Evolutionary conservation across 257 asterid species (phyloP).

Genomic region (Parsonsia alboflavescens): DNA sequence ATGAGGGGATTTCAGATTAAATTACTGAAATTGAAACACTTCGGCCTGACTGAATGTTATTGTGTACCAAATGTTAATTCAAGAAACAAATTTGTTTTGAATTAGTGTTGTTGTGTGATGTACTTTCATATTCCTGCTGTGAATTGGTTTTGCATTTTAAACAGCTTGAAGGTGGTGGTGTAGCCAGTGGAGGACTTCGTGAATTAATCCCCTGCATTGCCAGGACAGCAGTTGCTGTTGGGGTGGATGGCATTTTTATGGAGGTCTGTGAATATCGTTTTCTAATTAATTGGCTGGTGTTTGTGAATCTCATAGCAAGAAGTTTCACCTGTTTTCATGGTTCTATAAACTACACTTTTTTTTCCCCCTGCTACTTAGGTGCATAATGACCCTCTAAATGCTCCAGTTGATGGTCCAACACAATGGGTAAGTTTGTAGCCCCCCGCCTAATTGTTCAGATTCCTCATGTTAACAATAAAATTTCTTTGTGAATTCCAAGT

Average conservation of each 20-base stretch:
- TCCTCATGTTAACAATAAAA: not conserved
- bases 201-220: slow-evolving; percentile 96
- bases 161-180: slow-evolving; percentile 97
- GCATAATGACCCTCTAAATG: slow-evolving; percentile 80
- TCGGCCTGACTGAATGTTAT: no score
- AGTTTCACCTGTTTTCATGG: not conserved
- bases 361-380: slow-evolving; percentile 56
- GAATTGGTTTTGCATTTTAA: slow-evolving; percentile 13
- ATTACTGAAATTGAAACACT: no score
- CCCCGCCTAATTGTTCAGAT: not conserved
- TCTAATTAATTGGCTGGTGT: not conserved
- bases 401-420: slow-evolving; percentile 99
- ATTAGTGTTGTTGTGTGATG: not conserved
- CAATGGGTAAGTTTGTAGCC: slow-evolving; percentile 70
- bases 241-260: slow-evolving; percentile 95
- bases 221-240: slow-evolving; percentile 93
- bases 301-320: not conserved
- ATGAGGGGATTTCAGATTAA: no score
- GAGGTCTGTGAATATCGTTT: slow-evolving; percentile 44
- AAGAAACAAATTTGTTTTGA: not conserved
- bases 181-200: slow-evolving; percentile 98
- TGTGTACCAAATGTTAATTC: not conserved
- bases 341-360: slow-evolving; percentile 1
- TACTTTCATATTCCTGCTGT: not conserved
- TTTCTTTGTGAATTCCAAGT: not conserved